These are phyloP conservation scores for Exophiala xenobiotica DNA, from an alignment of 2,329 filamentous ascomycete species.

Conservation along the genomic window DNA sequence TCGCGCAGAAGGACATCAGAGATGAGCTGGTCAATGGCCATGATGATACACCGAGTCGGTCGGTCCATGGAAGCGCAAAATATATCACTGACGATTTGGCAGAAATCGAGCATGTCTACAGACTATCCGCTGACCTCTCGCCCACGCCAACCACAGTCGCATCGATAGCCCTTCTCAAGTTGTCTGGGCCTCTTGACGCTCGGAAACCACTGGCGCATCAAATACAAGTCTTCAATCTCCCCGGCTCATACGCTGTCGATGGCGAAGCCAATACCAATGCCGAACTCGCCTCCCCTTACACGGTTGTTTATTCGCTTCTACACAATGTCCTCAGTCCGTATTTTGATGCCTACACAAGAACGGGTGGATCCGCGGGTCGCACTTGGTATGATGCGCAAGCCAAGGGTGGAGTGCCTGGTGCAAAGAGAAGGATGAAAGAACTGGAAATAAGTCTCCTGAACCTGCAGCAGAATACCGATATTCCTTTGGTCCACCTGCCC, in stretches of 20 bases:
- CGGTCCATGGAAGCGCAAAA: conserved; percentile 3
- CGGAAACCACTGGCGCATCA: conserved; percentile 79
- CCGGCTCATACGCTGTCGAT: conserved; percentile 60
- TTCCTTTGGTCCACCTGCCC: conserved; percentile 83
- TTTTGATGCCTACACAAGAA: conserved; percentile 94
- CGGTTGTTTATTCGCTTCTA: conserved; percentile 87
- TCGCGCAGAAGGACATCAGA: conserved; percentile 75
- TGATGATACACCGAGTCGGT: conserved; percentile 34
- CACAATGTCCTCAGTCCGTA: conserved; percentile 91
- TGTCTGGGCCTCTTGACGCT: conserved; percentile 82
- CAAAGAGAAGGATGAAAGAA: conserved; percentile 95
- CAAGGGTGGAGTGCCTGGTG: conserved; percentile 93
- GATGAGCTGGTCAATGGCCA: conserved; percentile 30
- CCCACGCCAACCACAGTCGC: conserved; percentile 76
- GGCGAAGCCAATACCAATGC: conserved; percentile 55
- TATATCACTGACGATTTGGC: conserved; percentile 29
- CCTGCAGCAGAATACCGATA: conserved; percentile 96
- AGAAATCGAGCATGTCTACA: conserved; percentile 65
- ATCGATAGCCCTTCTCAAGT: conserved; percentile 87
- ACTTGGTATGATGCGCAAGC: conserved; percentile 81
- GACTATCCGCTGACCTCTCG: conserved; percentile 76
- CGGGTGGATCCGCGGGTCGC: conserved; percentile 65
- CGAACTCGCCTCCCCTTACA: conserved; percentile 78
- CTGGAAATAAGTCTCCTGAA: conserved; percentile 86
- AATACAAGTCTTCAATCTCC: conserved; percentile 89